Conservation (phyloP, 163 green algal genomes). For the Trebouxia gelatinosa region DNA sequence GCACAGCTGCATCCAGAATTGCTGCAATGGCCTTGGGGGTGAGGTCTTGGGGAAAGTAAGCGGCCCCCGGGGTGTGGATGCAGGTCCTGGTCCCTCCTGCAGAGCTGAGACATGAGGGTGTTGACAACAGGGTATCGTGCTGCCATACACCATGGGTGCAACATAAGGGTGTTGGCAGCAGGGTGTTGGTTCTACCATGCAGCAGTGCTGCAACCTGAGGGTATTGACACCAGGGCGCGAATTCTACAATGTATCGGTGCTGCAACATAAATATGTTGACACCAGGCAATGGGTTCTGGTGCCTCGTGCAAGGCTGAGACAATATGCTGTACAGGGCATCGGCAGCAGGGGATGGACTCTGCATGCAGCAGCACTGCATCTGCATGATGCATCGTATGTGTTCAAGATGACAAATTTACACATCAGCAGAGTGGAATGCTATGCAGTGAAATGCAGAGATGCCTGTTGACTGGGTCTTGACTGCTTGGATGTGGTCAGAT, state of each 20-base stretch:
- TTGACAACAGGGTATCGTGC: too few species aligned
- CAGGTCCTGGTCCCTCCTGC: constrained; percentile 87
- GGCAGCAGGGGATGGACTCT: neutral
- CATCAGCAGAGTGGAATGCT: neutral
- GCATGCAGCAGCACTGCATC: constrained; percentile 3
- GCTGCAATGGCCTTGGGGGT: constrained; percentile 26
- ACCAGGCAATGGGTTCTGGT: too few species aligned
- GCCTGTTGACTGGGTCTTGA: neutral
- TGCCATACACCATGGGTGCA: too few species aligned
- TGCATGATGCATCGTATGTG: too few species aligned
- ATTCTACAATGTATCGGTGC: too few species aligned
- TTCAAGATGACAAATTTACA: neutral
- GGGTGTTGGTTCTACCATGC: too few species aligned
- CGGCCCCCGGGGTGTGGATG: constrained; percentile 90
- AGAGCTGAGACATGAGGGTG: constrained; percentile 7
- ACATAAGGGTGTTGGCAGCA: too few species aligned
- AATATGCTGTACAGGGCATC: neutral
- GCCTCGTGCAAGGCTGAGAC: too few species aligned
- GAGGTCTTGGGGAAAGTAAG: constrained; percentile 64
- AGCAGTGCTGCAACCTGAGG: too few species aligned
- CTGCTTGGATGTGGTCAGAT: neutral
- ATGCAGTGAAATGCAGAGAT: neutral
- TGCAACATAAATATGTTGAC: too few species aligned
- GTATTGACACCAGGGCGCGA: too few species aligned
- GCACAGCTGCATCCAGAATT: constrained; percentile 44